Conservation (phyloP, 179 eudicot genomes). For the Gypsophila paniculata region DNA sequence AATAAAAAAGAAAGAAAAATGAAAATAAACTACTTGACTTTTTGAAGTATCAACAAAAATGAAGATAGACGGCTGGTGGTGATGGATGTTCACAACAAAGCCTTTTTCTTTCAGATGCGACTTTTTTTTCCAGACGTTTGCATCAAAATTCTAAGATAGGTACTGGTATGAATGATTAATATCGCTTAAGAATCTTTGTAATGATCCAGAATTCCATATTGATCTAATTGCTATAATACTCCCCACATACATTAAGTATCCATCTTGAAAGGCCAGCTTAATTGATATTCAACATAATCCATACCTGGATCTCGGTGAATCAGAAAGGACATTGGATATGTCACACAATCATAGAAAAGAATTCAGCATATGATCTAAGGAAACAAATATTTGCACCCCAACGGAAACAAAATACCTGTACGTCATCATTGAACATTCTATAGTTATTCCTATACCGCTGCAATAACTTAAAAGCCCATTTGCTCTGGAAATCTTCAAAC, state of each 20-base stretch:
- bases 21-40: too few relatives aligned
- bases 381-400: too few relatives aligned
- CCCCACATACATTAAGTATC: too few relatives aligned
- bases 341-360: too few relatives aligned
- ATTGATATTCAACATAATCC: too few relatives aligned
- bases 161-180: neutral
- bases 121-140: neutral
- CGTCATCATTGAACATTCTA: constrained; percentile 98
- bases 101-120: neutral
- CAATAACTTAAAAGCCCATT: constrained; percentile 92
- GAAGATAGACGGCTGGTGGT: neutral
- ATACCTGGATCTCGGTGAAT: too few relatives aligned
- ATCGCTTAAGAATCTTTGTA: neutral
- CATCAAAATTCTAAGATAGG: neutral
- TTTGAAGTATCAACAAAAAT: too few relatives aligned
- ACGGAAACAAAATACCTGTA: constrained; percentile 54
- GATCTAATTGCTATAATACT: too few relatives aligned
- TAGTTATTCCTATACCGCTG: constrained; percentile 84
- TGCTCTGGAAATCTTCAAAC: constrained; percentile 99
- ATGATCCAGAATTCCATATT: neutral
- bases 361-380: too few relatives aligned
- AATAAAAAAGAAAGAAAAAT: too few relatives aligned
- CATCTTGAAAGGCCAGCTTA: too few relatives aligned
- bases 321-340: neutral
- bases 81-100: neutral